Conservation (phyloP, 1,139 yeast species). For the Ogataea hybrid region DNA sequence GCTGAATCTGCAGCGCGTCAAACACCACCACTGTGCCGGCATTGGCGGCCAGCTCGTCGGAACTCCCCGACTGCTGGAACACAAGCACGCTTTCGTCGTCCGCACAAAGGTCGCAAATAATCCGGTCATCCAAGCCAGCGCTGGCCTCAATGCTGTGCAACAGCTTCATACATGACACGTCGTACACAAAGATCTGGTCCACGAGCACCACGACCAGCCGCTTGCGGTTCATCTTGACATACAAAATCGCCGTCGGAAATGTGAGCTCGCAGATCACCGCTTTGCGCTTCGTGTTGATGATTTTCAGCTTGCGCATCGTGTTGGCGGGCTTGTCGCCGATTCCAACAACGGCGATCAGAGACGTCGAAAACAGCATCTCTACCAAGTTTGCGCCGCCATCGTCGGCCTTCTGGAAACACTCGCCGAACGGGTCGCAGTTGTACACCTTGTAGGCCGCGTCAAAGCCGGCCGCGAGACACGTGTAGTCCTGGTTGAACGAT, state of each 20-base stretch:
- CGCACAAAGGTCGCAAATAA: constrained; percentile 32
- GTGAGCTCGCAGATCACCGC: constrained; percentile 72
- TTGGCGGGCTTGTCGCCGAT: constrained; percentile 77
- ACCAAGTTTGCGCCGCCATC: constrained; percentile 68
- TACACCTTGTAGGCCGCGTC: constrained; percentile 74
- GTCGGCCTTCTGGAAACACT: constrained; percentile 55
- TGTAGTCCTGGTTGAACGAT: constrained; percentile 86
- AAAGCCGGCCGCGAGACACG: constrained; percentile 83
- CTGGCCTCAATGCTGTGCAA: constrained; percentile 86
- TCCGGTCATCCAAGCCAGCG: constrained; percentile 41
- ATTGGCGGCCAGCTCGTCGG: constrained; percentile 20
- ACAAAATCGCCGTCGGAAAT: constrained; percentile 79
- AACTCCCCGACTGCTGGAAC: constrained; percentile 36
- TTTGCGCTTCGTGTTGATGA: constrained; percentile 71
- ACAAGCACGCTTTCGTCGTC: constrained; percentile 50
- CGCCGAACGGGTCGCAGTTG: constrained; percentile 89
- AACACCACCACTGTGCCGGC: constrained; percentile 43
- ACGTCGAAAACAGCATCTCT: constrained; percentile 90
- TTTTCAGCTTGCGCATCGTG: constrained; percentile 78
- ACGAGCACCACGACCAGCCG: constrained; percentile 76
- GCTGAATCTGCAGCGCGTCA: constrained; percentile 56
- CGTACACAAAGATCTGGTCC: constrained; percentile 87
- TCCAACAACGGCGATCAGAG: constrained; percentile 84
- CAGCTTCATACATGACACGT: constrained; percentile 81
- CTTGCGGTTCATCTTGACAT: constrained; percentile 72